Evolutionary conservation across 768 basidiomycete genomes (phyloP).

Genomic region (Inosperma sp.): DNA sequence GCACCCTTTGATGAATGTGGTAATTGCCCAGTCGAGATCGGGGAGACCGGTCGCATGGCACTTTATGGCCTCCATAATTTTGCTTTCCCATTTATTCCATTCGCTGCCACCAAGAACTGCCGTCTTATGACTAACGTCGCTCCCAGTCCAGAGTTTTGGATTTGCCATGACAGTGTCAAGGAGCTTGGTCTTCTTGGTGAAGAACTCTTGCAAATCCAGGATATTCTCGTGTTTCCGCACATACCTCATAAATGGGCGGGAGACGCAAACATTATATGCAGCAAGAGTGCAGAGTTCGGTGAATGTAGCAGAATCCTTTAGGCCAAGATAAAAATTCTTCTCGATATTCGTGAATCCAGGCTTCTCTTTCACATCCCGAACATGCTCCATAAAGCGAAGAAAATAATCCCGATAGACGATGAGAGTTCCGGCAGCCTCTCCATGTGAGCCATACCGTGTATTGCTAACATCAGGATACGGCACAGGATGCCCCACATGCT

Average conservation of each 20-base stretch:
- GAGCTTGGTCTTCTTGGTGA: conserved; percentile 13
- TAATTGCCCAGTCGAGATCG: conserved; percentile 11
- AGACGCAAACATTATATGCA: conserved; percentile 19
- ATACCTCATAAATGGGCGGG: conserved; percentile 24
- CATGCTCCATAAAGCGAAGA: conserved; percentile 17
- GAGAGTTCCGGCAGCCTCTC: conserved; percentile 14
- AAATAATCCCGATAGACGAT: conserved; percentile 12
- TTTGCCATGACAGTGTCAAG: conserved; percentile 13
- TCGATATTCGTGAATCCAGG: conserved; percentile 24
- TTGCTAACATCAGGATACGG: conserved; percentile 22
- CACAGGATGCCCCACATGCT: neutral
- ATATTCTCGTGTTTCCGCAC: conserved; percentile 20
- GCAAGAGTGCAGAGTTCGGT: conserved; percentile 24
- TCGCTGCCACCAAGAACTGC: conserved; percentile 14
- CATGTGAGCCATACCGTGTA: conserved; percentile 18
- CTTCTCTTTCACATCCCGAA: conserved; percentile 18
- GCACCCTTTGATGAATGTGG: conserved; percentile 22
- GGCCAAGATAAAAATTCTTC: conserved; percentile 20
- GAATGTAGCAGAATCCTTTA: conserved; percentile 23
- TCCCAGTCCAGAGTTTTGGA: conserved; percentile 16
- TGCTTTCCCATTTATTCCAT: conserved; percentile 8
- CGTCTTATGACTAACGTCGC: conserved; percentile 3
- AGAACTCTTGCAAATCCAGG: conserved; percentile 21
- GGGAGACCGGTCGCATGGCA: conserved; percentile 10
- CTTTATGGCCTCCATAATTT: conserved; percentile 13